Percentiles rank a stretch among this genome's conserved stretches.
phyloP scores from a whole-genome alignment of 805 yeast species.

The Monosporozyma servazzii region DNA sequence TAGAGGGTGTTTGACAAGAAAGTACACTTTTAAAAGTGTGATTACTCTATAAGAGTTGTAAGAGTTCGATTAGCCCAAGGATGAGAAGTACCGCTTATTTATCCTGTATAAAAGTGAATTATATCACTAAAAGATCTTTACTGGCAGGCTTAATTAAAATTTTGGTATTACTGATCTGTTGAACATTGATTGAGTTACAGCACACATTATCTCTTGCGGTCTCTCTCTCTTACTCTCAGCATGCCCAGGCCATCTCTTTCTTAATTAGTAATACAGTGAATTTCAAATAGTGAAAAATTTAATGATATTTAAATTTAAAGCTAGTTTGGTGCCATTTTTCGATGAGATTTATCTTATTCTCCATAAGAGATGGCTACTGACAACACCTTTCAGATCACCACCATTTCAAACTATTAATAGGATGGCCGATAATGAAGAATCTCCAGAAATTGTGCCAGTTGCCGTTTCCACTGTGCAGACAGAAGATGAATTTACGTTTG shows the following conservation, averaged over 20 bases:
- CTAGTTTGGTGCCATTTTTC: not conserved
- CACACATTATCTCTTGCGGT: too few species aligned
- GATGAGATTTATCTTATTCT: not conserved
- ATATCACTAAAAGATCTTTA: too few species aligned
- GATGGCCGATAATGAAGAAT: not conserved
- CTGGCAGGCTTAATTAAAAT: not conserved
- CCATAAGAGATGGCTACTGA: not conserved
- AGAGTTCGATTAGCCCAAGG: not conserved
- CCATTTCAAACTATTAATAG: not conserved
- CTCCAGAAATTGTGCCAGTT: constrained; percentile 42
- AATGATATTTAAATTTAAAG: not conserved
- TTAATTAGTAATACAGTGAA: not conserved
- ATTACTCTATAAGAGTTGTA: not conserved
- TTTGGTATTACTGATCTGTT: not conserved
- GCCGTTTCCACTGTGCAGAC: constrained; percentile 68
- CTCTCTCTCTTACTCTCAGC: not conserved
- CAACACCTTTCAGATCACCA: not conserved
- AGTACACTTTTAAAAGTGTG: not conserved
- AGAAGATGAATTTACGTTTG: constrained; percentile 44
- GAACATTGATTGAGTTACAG: not conserved
- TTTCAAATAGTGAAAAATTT: not conserved
- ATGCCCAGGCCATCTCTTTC: not conserved
- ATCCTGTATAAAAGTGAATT: too few species aligned
- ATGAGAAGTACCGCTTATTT: not conserved
- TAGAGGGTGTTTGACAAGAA: too few species aligned